Conservation (phyloP, 2,329 filamentous ascomycete species). For the Aspergillus novofumigatus region DNA sequence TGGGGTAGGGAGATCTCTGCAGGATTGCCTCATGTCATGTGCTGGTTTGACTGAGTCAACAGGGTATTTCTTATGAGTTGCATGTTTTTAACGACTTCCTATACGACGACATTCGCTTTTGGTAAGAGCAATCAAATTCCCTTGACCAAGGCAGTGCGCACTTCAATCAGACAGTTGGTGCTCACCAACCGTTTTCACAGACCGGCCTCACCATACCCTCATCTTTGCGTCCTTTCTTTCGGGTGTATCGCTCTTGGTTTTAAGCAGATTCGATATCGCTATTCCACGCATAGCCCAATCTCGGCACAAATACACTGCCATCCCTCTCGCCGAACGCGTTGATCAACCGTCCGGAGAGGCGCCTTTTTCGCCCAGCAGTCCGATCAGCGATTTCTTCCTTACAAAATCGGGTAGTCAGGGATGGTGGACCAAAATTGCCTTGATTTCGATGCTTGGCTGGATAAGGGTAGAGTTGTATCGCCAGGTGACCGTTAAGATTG, state of each 20-base stretch:
- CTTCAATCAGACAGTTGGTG: not conserved
- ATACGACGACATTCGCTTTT: slow-evolving; percentile 37
- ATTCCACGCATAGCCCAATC: slow-evolving; percentile 20
- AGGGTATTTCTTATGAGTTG: slow-evolving; percentile 34
- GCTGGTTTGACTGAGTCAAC: slow-evolving; percentile 15
- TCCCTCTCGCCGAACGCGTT: slow-evolving; percentile 26
- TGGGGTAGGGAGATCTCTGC: slow-evolving; percentile 26
- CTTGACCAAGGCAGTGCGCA: not conserved
- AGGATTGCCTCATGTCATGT: not conserved
- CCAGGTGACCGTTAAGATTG: slow-evolving; percentile 36
- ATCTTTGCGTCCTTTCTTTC: slow-evolving; percentile 40
- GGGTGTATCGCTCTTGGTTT: slow-evolving; percentile 35
- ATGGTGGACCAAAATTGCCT: slow-evolving; percentile 21
- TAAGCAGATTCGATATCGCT: slow-evolving; percentile 31
- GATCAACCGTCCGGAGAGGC: slow-evolving; percentile 19
- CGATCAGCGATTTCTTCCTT: slow-evolving; percentile 3
- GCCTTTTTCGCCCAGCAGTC: slow-evolving; percentile 3
- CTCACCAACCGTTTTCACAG: slow-evolving; percentile 25
- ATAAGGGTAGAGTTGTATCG: slow-evolving; percentile 39
- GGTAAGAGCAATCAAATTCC: slow-evolving; percentile 21
- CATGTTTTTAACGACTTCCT: slow-evolving; percentile 31
- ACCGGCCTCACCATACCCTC: slow-evolving; percentile 44
- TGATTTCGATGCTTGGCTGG: slow-evolving; percentile 22
- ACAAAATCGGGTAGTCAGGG: slow-evolving; percentile 8
- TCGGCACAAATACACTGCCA: slow-evolving; percentile 22